Conservation (phyloP, 2,329 filamentous ascomycete genomes). For the Aspergillus sojae region DNA sequence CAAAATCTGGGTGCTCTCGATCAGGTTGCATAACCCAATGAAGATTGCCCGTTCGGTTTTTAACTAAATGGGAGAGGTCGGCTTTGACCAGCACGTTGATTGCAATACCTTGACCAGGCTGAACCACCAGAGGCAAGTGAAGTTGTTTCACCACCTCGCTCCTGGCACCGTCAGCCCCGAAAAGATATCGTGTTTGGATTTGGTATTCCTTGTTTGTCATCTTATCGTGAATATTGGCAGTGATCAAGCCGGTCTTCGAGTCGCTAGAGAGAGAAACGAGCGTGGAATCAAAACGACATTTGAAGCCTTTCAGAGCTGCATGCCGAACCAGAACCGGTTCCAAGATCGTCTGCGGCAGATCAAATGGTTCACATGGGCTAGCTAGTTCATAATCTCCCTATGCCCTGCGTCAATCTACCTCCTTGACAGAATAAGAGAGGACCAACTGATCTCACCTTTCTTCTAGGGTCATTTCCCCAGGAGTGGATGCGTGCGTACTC, state of each 20-base stretch:
- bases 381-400: conserved; percentile 49
- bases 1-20: conserved; percentile 54
- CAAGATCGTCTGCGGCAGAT: conserved; percentile 53
- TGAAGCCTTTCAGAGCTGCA: conserved; percentile 46
- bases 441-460: too few species aligned
- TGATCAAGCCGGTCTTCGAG: conserved; percentile 22
- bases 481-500: too few species aligned
- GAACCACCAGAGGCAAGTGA: conserved; percentile 49
- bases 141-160: conserved; percentile 44
- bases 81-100: conserved; percentile 54
- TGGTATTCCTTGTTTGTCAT: conserved; percentile 42
- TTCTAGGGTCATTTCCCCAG: too few species aligned
- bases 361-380: conserved; percentile 46
- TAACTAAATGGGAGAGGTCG: conserved; percentile 45
- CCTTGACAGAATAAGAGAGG: too few species aligned
- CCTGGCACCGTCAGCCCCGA: conserved; percentile 56
- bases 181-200: conserved; percentile 59
- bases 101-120: conserved; percentile 52
- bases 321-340: conserved; percentile 51
- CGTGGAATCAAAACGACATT: conserved; percentile 47
- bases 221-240: conserved; percentile 42
- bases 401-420: not conserved
- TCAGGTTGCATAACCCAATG: conserved; percentile 64
- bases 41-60: conserved; percentile 58
- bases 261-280: conserved; percentile 39